phyloP scores from a whole-genome alignment of 306 rosid species.

The Sesbania bispinosa region DNA sequence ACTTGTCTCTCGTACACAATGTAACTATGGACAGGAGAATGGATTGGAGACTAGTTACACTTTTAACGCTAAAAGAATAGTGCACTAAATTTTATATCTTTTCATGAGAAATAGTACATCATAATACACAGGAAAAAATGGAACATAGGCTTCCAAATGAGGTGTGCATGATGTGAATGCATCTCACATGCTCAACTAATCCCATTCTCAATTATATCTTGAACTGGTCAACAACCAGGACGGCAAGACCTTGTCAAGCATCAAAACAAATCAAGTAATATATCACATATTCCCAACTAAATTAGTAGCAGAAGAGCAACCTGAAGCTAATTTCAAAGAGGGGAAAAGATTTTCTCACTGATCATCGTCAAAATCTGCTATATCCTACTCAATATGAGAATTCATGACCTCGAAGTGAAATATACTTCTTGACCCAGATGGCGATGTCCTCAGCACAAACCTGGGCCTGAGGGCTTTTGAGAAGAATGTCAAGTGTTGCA shows the following conservation, averaged over 20 bases:
- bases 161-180: slow-evolving; percentile 29
- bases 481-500: slow-evolving; percentile 88
- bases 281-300: slow-evolving; percentile 22
- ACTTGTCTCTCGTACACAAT: neutral
- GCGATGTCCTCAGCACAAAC: slow-evolving; percentile 93
- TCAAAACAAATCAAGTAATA: slow-evolving; percentile 15
- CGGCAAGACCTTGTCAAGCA: slow-evolving; percentile 23
- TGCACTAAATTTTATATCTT: slow-evolving; percentile 33
- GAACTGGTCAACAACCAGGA: slow-evolving; percentile 21
- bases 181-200: slow-evolving; percentile 46
- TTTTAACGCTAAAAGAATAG: slow-evolving; percentile 19
- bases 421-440: slow-evolving; percentile 93
- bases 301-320: neutral
- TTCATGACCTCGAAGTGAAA: slow-evolving; percentile 90
- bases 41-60: slow-evolving; percentile 1
- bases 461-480: slow-evolving; percentile 88
- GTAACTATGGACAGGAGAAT: neutral
- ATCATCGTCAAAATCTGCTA: slow-evolving; percentile 7
- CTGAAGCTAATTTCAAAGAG: slow-evolving; percentile 23
- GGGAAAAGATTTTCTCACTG: neutral
- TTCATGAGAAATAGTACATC: slow-evolving; percentile 35
- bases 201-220: slow-evolving; percentile 52
- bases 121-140: slow-evolving; percentile 45
- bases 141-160: slow-evolving; percentile 33
- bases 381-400: slow-evolving; percentile 70